Conservation (phyloP, 495 filamentous ascomycete species). For the Cairneyella variabilis region DNA sequence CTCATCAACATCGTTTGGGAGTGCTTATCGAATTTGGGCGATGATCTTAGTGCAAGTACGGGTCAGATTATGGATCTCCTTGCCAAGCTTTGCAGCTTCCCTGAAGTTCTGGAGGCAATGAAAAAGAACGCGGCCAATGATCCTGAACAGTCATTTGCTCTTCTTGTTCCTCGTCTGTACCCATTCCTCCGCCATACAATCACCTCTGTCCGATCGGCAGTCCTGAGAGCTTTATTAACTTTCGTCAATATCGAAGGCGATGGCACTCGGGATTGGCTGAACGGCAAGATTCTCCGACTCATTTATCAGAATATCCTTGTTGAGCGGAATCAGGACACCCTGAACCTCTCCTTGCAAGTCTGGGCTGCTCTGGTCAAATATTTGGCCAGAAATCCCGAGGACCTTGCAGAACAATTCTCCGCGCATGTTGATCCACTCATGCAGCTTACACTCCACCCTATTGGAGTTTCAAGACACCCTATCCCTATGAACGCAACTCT, state of each 20-base stretch:
- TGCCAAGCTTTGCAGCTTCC: slow-evolving; percentile 92
- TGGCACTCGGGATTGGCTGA: slow-evolving; percentile 85
- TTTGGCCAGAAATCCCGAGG: slow-evolving; percentile 52
- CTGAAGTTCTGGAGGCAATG: slow-evolving; percentile 90
- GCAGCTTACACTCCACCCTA: slow-evolving; percentile 77
- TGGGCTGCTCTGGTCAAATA: slow-evolving; percentile 75
- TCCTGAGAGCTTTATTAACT: slow-evolving; percentile 86
- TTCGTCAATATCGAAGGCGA: slow-evolving; percentile 83
- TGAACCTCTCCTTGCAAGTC: slow-evolving; percentile 77
- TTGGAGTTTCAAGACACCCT: slow-evolving; percentile 84
- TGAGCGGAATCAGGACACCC: slow-evolving; percentile 73
- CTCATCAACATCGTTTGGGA: slow-evolving; percentile 97
- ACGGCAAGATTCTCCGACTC: slow-evolving; percentile 81
- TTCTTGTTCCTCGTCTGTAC: slow-evolving; percentile 89
- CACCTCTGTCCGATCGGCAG: slow-evolving; percentile 87
- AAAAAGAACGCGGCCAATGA: slow-evolving; percentile 81
- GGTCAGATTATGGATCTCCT: slow-evolving; percentile 97
- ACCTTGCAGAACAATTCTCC: slow-evolving; percentile 61
- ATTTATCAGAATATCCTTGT: slow-evolving; percentile 94
- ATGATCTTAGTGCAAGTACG: slow-evolving; percentile 95
- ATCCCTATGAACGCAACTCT: slow-evolving; percentile 84
- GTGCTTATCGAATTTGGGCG: slow-evolving; percentile 89
- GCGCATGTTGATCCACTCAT: slow-evolving; percentile 73
- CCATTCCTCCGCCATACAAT: slow-evolving; percentile 97
- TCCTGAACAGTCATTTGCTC: slow-evolving; percentile 79